These are phyloP conservation scores for Ascochyta lentis DNA, from an alignment of 2,329 filamentous ascomycete species.

Conservation along the genomic window DNA sequence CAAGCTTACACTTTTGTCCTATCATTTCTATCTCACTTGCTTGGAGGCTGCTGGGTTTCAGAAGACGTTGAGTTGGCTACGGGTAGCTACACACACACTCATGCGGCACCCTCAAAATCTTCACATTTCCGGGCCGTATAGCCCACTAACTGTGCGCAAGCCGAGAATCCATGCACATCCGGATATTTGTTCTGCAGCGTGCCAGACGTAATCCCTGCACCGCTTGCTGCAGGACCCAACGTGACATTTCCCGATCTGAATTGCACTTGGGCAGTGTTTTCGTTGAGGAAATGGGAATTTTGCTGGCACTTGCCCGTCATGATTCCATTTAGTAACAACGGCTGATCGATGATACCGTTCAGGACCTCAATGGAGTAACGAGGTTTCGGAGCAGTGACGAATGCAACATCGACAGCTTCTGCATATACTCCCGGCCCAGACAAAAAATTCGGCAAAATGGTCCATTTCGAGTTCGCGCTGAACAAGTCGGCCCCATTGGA, in stretches of 20 bases:
- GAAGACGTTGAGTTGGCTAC: too few relatives aligned
- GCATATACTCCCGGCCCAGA: neutral
- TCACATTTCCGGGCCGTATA: neutral
- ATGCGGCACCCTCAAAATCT: neutral
- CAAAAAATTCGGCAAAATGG: neutral
- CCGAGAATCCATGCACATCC: neutral
- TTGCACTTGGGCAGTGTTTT: neutral
- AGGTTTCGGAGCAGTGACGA: neutral
- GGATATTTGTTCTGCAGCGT: neutral
- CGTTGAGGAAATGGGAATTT: neutral
- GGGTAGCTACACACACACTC: too few relatives aligned
- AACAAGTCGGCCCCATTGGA: neutral
- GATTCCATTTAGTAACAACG: neutral
- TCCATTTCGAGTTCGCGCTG: neutral
- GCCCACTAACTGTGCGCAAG: neutral
- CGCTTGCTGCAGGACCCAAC: neutral
- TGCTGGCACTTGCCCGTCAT: neutral
- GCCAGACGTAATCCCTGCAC: neutral
- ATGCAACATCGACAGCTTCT: neutral
- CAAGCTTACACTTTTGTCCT: too few relatives aligned
- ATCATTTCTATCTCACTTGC: too few relatives aligned
- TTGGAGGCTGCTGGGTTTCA: too few relatives aligned
- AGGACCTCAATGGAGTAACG: neutral
- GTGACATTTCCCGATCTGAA: neutral
- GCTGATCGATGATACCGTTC: neutral